phyloP scores from a whole-genome alignment of 768 basidiomycete genomes.

The Rubroboletus pulcherrimus region DNA sequence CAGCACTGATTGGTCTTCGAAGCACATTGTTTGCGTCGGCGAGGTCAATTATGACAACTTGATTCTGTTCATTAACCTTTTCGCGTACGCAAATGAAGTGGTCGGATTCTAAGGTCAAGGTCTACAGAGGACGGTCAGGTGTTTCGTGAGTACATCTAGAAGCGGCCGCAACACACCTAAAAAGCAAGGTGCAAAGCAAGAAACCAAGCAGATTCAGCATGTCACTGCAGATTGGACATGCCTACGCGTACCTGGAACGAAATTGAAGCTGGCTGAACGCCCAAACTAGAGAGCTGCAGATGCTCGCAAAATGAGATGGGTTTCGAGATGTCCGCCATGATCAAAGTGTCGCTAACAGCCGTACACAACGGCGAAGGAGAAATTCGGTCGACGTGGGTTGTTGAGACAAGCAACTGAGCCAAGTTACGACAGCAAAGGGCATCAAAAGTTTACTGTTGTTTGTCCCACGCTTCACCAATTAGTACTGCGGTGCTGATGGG shows the following conservation, averaged over 20 bases:
- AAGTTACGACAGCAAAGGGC: constrained; percentile 12
- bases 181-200: background rate
- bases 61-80: constrained; percentile 91
- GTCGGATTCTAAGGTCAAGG: constrained; percentile 94
- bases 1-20: constrained; percentile 94
- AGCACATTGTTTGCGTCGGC: constrained; percentile 96
- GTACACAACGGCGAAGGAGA: constrained; percentile 12
- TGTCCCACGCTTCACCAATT: constrained; percentile 21
- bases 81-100: constrained; percentile 98
- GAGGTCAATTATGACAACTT: constrained; percentile 98
- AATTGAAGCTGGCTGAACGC: constrained; percentile 94
- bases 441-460: constrained; percentile 31
- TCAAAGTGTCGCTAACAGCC: constrained; percentile 19
- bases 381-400: constrained; percentile 21
- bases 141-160: background rate
- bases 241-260: constrained; percentile 81
- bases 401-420: constrained; percentile 15
- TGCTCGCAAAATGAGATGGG: constrained; percentile 90
- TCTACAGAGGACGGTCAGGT: constrained; percentile 42
- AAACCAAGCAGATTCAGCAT: constrained; percentile 16
- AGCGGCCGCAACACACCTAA: constrained; percentile 18
- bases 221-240: constrained; percentile 18
- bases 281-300: constrained; percentile 90
- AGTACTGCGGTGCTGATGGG: background rate
- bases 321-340: constrained; percentile 42